Evolutionary conservation across 768 basidiomycete species (phyloP).

Genomic region (Lanmaoa rubissima): DNA sequence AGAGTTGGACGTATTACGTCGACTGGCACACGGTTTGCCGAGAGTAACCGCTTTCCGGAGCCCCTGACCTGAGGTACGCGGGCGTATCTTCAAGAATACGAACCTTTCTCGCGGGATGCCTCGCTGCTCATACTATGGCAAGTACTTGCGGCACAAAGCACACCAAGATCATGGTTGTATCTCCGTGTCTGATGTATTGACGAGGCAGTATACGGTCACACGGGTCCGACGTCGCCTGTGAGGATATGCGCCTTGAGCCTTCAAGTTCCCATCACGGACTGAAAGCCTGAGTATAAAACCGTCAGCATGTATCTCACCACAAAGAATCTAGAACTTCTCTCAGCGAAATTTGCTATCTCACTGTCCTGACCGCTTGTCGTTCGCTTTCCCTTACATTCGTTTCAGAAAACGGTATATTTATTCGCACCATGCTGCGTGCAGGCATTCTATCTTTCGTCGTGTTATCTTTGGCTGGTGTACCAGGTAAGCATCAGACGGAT

Average conservation of each 20-base stretch:
- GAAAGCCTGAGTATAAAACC: not conserved
- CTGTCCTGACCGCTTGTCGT: not conserved
- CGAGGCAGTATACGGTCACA: not conserved
- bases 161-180: not conserved
- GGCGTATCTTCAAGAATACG: not conserved
- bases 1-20: too few relatives aligned
- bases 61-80: not conserved
- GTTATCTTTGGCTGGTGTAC: conserved; percentile 4
- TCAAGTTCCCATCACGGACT: not conserved
- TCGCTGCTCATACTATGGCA: too few relatives aligned
- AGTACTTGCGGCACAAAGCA: too few relatives aligned
- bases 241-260: not conserved
- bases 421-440: not conserved
- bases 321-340: not conserved
- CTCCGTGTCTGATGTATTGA: not conserved
- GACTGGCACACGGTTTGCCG: not conserved
- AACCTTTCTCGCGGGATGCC: not conserved
- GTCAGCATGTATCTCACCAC: not conserved
- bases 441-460: not conserved
- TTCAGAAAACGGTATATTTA: not conserved
- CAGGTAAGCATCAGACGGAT: not conserved
- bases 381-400: not conserved
- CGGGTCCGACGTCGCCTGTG: not conserved
- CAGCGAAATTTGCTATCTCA: too few relatives aligned
- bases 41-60: not conserved